phyloP scores from a whole-genome alignment of 1,284 basidiomycete genomes.

The Blastosporella zonata region DNA sequence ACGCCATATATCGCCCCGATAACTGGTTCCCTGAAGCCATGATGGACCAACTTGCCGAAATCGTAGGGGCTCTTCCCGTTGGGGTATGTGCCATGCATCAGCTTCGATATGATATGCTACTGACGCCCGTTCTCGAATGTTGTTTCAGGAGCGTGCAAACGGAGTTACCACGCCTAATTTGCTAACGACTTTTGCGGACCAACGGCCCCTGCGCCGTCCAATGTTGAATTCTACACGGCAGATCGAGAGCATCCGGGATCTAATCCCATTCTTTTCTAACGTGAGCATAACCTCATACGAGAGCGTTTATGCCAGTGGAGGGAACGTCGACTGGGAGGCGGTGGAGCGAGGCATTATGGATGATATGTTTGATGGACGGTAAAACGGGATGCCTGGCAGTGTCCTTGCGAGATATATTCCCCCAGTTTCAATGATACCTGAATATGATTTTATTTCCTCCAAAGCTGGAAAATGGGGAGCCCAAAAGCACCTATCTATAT shows the following conservation, averaged over 20 bases:
- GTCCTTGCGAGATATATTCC: slow-evolving; percentile 10
- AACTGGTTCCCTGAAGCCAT: slow-evolving; percentile 83
- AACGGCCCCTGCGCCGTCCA: slow-evolving; percentile 63
- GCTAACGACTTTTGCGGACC: slow-evolving; percentile 27
- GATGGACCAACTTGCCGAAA: slow-evolving; percentile 88
- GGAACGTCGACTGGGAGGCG: slow-evolving; percentile 82
- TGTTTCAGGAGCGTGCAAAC: slow-evolving; percentile 21
- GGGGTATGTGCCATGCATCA: slow-evolving; percentile 29
- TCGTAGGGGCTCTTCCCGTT: slow-evolving; percentile 62
- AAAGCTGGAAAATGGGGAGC: neutral
- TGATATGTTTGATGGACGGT: slow-evolving; percentile 85
- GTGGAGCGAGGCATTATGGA: slow-evolving; percentile 78
- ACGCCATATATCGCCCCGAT: slow-evolving; percentile 87
- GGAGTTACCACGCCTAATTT: slow-evolving; percentile 25
- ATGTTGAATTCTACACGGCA: slow-evolving; percentile 65
- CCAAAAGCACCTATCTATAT: no score
- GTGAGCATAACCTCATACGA: slow-evolving; percentile 89
- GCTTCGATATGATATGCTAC: slow-evolving; percentile 3
- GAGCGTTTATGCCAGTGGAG: slow-evolving; percentile 77
- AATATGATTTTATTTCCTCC: slow-evolving; percentile 1
- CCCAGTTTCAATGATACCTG: slow-evolving; percentile 13
- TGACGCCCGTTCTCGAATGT: slow-evolving; percentile 10
- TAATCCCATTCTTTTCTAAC: slow-evolving; percentile 84
- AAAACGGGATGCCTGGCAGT: slow-evolving; percentile 4
- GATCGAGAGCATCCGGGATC: slow-evolving; percentile 78